A percentile compares a stretch with the other conserved stretches of the same genome.
These are phyloP conservation scores for Calvatia gigantea DNA, from an alignment of 768 basidiomycete species.

Conservation along the genomic window DNA sequence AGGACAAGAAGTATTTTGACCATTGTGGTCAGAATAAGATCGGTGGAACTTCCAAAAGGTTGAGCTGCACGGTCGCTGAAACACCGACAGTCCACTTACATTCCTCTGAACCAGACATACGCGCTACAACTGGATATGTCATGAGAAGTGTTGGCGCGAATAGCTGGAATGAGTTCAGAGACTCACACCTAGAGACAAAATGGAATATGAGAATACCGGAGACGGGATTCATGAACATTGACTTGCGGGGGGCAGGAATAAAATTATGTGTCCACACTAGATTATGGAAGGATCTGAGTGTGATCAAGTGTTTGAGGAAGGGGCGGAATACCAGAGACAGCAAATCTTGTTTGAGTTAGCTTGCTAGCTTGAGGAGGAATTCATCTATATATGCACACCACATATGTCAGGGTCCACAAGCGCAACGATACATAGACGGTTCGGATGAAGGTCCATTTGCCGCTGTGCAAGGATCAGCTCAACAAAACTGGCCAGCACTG, in stretches of 20 bases:
- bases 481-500: background rate
- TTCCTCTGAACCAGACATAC: background rate
- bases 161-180: background rate
- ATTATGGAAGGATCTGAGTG: background rate
- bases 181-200: background rate
- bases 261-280: background rate
- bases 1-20: background rate
- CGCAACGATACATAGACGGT: background rate
- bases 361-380: background rate
- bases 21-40: background rate
- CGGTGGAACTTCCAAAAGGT: background rate
- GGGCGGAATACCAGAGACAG: background rate
- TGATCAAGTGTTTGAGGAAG: background rate
- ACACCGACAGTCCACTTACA: background rate
- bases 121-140: background rate
- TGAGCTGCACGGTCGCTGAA: background rate
- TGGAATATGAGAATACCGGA: background rate
- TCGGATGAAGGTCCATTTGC: background rate
- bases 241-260: background rate
- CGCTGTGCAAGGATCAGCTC: background rate
- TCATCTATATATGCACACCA: background rate
- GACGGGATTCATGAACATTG: background rate
- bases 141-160: background rate
- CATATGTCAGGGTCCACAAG: background rate
- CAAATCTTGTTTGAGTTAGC: background rate